These are phyloP conservation scores for Colletotrichum ledebouriae DNA, from an alignment of 2,329 filamentous ascomycete species.

Conservation along the genomic window DNA sequence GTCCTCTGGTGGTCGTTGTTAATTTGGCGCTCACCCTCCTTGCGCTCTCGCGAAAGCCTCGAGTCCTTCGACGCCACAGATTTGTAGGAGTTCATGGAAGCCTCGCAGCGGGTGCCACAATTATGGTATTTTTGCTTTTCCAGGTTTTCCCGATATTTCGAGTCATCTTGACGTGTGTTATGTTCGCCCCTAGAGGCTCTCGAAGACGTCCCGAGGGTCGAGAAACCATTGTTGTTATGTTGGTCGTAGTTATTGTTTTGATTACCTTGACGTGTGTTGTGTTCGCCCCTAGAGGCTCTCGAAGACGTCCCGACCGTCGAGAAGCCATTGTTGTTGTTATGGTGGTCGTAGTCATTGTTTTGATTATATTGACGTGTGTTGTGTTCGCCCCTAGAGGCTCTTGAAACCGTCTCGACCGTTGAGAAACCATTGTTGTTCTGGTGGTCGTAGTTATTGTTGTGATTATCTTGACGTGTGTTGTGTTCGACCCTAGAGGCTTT, in stretches of 20 bases:
- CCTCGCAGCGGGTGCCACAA: background rate
- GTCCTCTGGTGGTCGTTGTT: background rate
- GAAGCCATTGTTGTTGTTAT: background rate
- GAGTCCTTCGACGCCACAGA: slow-evolving; percentile 13
- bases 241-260: background rate
- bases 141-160: slow-evolving; percentile 25
- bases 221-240: background rate
- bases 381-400: slow-evolving; percentile 14
- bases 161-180: slow-evolving; percentile 8
- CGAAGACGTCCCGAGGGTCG: background rate
- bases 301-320: background rate
- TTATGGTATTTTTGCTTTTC: background rate
- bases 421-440: no score
- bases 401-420: background rate
- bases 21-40: background rate
- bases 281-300: slow-evolving; percentile 14
- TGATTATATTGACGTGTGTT: background rate
- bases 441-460: background rate
- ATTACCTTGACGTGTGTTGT: slow-evolving; percentile 3
- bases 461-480: background rate
- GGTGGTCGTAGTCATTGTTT: background rate
- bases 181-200: slow-evolving; percentile 16
- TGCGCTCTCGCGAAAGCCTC: background rate
- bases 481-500: slow-evolving; percentile 12
- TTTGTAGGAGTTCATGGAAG: background rate